Evolutionary conservation across 2,329 filamentous ascomycete species (phyloP), one percentile per base, ranked within the genome.

Genomic region (Teratosphaeria gauchensis): DNA sequence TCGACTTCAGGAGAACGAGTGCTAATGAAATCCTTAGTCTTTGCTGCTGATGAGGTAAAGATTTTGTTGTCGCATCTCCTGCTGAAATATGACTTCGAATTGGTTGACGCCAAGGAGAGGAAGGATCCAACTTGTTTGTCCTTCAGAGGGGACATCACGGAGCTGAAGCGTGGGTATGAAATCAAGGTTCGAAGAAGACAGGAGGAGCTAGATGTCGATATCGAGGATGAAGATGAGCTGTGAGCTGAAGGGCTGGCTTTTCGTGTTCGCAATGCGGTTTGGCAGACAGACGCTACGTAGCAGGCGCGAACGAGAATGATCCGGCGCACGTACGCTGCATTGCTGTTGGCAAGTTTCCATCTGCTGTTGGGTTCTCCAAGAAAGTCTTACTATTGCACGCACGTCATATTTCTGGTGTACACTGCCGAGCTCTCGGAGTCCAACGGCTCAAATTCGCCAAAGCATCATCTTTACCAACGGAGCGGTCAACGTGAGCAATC

Each of bases 11-110:
- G 42, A n/a, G 16, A 21, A 48, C 5, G 6, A 19, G 31, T 35
- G 16, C 28, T 53, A 21, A 53, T 31, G 28, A 16, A 11, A 31
- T 35, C 21, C 16, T 2, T 28, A 53, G 52, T 73, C 59, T 71
- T 74, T 48, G 72, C 70, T 11, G 58, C 62, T 9, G 68, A 69
- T 38, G 69, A 71, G 58, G 64, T 73, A 56, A 74, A 74, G 59
- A 65, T 73, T 30, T 58, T 66, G 1, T 56, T 74, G 24, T 65
- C 62, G 24, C 64, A 71, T 56, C 56, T 73, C 30, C 59, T 73
- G 52, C 59, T 72, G 32, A 66, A 70, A 56, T 74, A 73, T 58
- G 71, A 74, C 57, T 64, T 31, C 12, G 28, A 53, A 12, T 21
- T 53, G 32, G 42, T 21, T 19, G 42, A 48, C 7, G 16, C 42